A percentile compares a stretch with the other conserved stretches of the same genome.
phyloP scores from a whole-genome alignment of 495 filamentous ascomycete genomes.

The Penicillium psychrofluorescens region DNA sequence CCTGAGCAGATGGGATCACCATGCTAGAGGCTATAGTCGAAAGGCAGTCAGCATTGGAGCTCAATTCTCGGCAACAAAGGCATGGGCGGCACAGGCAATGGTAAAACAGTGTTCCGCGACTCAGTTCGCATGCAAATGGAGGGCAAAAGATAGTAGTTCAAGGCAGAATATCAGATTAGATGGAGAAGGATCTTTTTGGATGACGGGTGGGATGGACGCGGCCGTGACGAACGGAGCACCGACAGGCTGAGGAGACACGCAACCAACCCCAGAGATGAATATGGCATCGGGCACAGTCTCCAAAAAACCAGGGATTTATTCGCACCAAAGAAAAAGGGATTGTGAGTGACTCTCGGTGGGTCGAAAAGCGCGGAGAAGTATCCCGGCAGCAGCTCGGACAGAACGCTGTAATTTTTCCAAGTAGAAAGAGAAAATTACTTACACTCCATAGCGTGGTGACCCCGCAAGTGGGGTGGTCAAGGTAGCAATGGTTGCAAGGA shows the following conservation, averaged over 20 bases:
- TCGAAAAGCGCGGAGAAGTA: constrained; percentile 42
- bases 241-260: constrained; percentile 13
- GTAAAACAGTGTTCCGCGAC: constrained; percentile 32
- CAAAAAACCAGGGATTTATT: constrained; percentile 1
- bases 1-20: constrained; percentile 44
- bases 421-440: constrained; percentile 31
- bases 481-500: constrained; percentile 17
- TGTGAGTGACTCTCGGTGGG: constrained; percentile 31
- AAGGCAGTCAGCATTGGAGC: constrained; percentile 43
- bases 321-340: constrained; percentile 10
- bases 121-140: constrained; percentile 16
- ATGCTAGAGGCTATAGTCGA: constrained; percentile 41
- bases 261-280: constrained; percentile 11
- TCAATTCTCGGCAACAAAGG: constrained; percentile 13
- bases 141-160: constrained; percentile 17
- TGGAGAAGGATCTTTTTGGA: constrained; percentile 35
- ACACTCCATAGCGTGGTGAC: constrained; percentile 48
- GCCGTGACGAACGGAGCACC: constrained; percentile 24
- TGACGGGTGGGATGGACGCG: constrained; percentile 34
- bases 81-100: constrained; percentile 9
- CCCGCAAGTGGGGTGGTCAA: constrained; percentile 29
- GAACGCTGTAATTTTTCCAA: constrained; percentile 15
- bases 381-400: constrained; percentile 26
- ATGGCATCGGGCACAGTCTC: constrained; percentile 8
- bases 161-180: constrained; percentile 29